Percentiles rank a stretch among this genome's conserved stretches.
These are phyloP conservation scores for Dendrocalamus latiflorus DNA, from an alignment of 202 grass and related monocot species.

Conservation along the genomic window DNA sequence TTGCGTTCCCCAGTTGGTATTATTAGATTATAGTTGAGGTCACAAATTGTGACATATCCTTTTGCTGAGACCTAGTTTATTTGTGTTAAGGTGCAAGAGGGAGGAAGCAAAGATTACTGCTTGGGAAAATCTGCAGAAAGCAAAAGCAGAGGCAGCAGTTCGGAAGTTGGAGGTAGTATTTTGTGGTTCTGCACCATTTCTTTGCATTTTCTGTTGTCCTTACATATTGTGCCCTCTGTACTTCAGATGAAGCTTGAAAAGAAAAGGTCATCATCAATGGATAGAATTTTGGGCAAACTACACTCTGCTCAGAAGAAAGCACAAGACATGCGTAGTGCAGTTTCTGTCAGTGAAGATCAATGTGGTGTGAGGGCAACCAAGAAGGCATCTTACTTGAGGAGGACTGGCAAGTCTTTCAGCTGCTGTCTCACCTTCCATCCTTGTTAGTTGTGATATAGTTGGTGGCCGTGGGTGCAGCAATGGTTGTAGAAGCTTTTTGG, in stretches of 20 bases:
- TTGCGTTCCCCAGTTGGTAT: neutral
- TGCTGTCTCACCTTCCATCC: constrained; percentile 72
- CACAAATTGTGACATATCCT: neutral
- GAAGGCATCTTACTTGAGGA: constrained; percentile 40
- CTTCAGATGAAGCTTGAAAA: constrained; percentile 97
- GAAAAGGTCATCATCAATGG: constrained; percentile 94
- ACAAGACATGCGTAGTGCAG: constrained; percentile 64
- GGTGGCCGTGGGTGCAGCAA: neutral
- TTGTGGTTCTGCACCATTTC: neutral
- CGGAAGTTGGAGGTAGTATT: constrained; percentile 79
- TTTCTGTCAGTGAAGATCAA: constrained; percentile 48
- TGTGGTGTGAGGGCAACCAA: constrained; percentile 26
- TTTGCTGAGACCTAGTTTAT: constrained; percentile 19
- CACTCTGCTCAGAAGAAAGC: constrained; percentile 82
- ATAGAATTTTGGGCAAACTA: constrained; percentile 83
- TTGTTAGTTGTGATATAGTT: constrained; percentile 47
- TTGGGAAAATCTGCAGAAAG: constrained; percentile 99
- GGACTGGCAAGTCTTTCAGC: constrained; percentile 56
- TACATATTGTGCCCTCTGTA: neutral
- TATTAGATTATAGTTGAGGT: neutral
- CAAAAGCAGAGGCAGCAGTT: constrained; percentile 87
- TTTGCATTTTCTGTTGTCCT: neutral
- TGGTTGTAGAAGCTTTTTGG: constrained; percentile 4
- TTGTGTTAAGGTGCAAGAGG: constrained; percentile 69
- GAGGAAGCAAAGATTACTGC: constrained; percentile 98